phyloP scores from a whole-genome alignment of 2,329 filamentous ascomycete genomes.

The Helicocarpus griseus region DNA sequence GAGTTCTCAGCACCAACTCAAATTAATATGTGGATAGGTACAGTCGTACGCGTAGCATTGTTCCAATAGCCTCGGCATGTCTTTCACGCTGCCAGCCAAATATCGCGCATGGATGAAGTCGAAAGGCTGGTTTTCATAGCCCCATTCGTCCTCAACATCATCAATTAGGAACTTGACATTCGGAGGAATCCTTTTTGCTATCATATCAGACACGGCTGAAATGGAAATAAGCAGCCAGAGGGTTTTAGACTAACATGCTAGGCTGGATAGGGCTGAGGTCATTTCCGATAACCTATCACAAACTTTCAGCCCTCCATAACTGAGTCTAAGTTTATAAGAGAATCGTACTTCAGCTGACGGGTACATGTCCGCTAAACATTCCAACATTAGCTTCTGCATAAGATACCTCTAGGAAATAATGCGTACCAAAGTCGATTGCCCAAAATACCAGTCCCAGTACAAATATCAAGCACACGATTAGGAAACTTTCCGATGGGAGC shows the following conservation, averaged over 20 bases:
- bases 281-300: slow-evolving; percentile 15
- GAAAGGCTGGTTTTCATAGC: slow-evolving; percentile 45
- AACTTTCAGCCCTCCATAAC: no score
- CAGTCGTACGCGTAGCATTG: slow-evolving; percentile 37
- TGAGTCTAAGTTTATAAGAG: no score
- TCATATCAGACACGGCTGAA: neutral
- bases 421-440: slow-evolving; percentile 18
- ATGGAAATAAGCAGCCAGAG: neutral
- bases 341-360: slow-evolving; percentile 15
- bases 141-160: slow-evolving; percentile 48
- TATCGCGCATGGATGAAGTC: slow-evolving; percentile 53
- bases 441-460: slow-evolving; percentile 18
- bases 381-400: neutral
- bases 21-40: neutral
- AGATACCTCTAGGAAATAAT: neutral
- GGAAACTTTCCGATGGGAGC: slow-evolving; percentile 11
- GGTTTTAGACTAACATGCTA: neutral
- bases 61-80: slow-evolving; percentile 44
- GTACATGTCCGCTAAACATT: slow-evolving; percentile 16
- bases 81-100: slow-evolving; percentile 45
- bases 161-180: slow-evolving; percentile 50
- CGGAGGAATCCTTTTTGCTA: slow-evolving; percentile 36
- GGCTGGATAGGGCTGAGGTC: slow-evolving; percentile 16
- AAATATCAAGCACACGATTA: slow-evolving; percentile 12
- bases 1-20: neutral